Conservation (phyloP, 2,329 filamentous ascomycete genomes). For the Cladophialophora chaetospira region DNA sequence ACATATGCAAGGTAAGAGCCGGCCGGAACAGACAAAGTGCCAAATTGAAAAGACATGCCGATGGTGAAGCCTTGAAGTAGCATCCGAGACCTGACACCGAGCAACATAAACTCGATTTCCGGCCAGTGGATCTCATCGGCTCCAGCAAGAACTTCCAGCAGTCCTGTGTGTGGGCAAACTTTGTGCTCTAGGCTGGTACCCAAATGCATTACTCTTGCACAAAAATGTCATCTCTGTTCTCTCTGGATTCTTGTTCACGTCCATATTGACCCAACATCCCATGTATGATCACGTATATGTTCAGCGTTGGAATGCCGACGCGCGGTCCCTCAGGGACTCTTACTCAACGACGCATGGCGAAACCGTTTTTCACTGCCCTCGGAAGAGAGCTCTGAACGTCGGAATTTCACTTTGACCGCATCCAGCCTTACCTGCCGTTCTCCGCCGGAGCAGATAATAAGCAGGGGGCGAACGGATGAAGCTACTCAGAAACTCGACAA, state of each 20-base stretch:
- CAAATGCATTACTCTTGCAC: slow-evolving; percentile 6
- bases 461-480: slow-evolving; percentile 39
- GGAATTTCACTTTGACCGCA: slow-evolving; percentile 42
- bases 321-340: slow-evolving; percentile 45
- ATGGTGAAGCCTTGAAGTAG: slow-evolving; percentile 20
- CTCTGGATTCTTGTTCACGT: slow-evolving; percentile 40
- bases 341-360: slow-evolving; percentile 47
- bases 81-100: slow-evolving; percentile 31
- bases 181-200: slow-evolving; percentile 27
- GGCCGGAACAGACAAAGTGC: slow-evolving; percentile 32
- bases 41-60: slow-evolving; percentile 21
- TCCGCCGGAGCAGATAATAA: slow-evolving; percentile 35
- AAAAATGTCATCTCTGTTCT: slow-evolving; percentile 52
- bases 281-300: slow-evolving; percentile 62
- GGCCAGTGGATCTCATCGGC: slow-evolving; percentile 30
- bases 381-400: slow-evolving; percentile 50
- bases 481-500: slow-evolving; percentile 71
- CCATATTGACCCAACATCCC: slow-evolving; percentile 57
- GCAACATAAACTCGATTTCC: slow-evolving; percentile 30
- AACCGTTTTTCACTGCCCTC: slow-evolving; percentile 45
- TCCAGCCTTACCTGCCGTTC: slow-evolving; percentile 41
- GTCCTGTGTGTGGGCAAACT: slow-evolving; percentile 25
- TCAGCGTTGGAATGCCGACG: slow-evolving; percentile 59
- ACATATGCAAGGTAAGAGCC: slow-evolving; percentile 15
- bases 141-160: slow-evolving; percentile 22